phyloP scores from a whole-genome alignment of 805 yeast species.

The Myxozyma sirexii region DNA sequence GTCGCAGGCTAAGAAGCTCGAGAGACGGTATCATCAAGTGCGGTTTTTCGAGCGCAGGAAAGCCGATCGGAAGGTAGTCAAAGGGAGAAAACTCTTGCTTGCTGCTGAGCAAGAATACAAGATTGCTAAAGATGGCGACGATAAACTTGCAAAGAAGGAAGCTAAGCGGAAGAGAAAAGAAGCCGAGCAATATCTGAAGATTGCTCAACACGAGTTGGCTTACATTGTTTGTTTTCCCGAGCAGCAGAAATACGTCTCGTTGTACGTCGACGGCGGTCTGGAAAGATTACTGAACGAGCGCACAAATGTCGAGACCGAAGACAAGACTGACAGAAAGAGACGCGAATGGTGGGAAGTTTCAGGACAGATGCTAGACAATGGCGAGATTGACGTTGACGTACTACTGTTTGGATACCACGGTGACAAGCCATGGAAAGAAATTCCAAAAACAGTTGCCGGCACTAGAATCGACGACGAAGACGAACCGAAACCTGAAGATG shows the following conservation, averaged over 20 bases:
- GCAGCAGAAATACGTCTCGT: slow-evolving; percentile 32
- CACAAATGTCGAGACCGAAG: slow-evolving; percentile 6
- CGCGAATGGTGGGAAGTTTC: slow-evolving; percentile 21
- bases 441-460: background rate
- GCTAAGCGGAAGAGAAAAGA: slow-evolving; percentile 4
- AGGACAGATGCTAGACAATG: slow-evolving; percentile 7
- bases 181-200: background rate
- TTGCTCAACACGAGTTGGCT: slow-evolving; percentile 31
- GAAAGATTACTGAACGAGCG: background rate
- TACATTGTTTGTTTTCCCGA: slow-evolving; percentile 34
- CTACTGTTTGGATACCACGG: slow-evolving; percentile 23
- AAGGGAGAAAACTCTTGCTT: slow-evolving; percentile 8
- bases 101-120: slow-evolving; percentile 1
- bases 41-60: slow-evolving; percentile 60
- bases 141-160: slow-evolving; percentile 6
- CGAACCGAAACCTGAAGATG: background rate
- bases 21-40: slow-evolving; percentile 87
- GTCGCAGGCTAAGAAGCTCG: slow-evolving; percentile 53
- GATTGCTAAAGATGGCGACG: slow-evolving; percentile 1
- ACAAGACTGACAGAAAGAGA: slow-evolving; percentile 15
- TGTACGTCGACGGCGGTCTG: slow-evolving; percentile 32
- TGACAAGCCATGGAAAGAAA: background rate
- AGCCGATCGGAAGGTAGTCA: slow-evolving; percentile 33
- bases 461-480: background rate
- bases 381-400: slow-evolving; percentile 24